Evolutionary conservation across 345 rosid genomes (phyloP), one percentile per base, ranked within the genome.

Genomic region (Camelina neglecta): DNA sequence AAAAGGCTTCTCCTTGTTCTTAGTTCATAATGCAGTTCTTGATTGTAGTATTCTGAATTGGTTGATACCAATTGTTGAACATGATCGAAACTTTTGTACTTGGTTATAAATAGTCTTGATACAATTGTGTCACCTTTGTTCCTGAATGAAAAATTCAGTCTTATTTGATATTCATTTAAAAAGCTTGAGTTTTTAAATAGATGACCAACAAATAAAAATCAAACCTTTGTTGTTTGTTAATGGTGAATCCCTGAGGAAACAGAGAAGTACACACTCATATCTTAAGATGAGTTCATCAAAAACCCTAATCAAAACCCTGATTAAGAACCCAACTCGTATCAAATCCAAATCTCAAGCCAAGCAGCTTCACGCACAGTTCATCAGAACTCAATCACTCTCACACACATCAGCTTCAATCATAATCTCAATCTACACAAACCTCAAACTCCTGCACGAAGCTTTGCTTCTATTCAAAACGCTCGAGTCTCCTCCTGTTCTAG

Each of bases 361-460:
- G 69, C 92, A 89, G 78, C 82, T 89, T 51, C 97, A 91, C 74
- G 93, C 91, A 50, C 88, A 91, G 53, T 69, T 90, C 62, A 65
- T 93, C 76, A 86, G 85, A 83, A 75, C 81, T 51, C 67, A 71
- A 10, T 82, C 86, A 11, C 66, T 72, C 51, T 81, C 86, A 1
- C 79, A 82, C 21, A 56, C 79, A 31, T 53, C 71, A 11, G 72
- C 82, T 36, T 80, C 93, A 50, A 44, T 65, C 67, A 65, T 90
- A 60, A 86, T 93, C 78, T 88, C 88, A 69, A 29, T 88, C 44
- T 90, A 93, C 83, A 72, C 90, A 11, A 83, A 83, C 73, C 84
- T 87, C 44, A 83, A 76, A 63, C 90, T 89, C 75, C 45, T 88
- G 11, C 83, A 59, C 11, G 84, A 85, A 49, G 85, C 89, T 11